Conservation (phyloP, 495 filamentous ascomycete genomes). For the Hapsidospora chrysogenum region DNA sequence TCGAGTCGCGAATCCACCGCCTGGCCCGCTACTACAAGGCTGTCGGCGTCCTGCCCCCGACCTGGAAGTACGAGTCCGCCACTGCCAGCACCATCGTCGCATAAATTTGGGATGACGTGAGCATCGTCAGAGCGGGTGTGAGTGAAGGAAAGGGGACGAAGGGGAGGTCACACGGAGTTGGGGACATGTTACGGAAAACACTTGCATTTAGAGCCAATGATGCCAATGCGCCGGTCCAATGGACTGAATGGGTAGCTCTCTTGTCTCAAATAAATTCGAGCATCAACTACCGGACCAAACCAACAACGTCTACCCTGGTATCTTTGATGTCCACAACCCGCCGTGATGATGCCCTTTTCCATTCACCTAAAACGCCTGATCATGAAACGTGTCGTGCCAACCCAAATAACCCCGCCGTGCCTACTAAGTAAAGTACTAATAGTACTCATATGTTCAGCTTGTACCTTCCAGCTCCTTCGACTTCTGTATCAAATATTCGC, state of each 20-base stretch:
- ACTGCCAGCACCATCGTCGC: slow-evolving; percentile 48
- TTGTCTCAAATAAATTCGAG: neutral
- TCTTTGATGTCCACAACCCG: slow-evolving; percentile 1
- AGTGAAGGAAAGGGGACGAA: slow-evolving; percentile 5
- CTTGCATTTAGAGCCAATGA: slow-evolving; percentile 7
- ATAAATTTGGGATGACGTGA: slow-evolving; percentile 22
- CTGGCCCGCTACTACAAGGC: slow-evolving; percentile 94
- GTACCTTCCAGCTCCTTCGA: slow-evolving; percentile 54
- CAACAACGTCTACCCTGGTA: slow-evolving; percentile 1
- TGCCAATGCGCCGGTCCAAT: slow-evolving; percentile 2
- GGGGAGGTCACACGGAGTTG: slow-evolving; percentile 10
- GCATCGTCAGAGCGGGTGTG: slow-evolving; percentile 2
- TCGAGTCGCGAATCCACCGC: slow-evolving; percentile 98
- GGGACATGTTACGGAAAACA: slow-evolving; percentile 17
- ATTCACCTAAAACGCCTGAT: slow-evolving; percentile 1
- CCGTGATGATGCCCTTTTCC: too few species aligned
- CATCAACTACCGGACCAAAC: neutral
- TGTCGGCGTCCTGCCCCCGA: slow-evolving; percentile 92
- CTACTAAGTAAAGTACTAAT: neutral
- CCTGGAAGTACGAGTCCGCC: slow-evolving; percentile 87
- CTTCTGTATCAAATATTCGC: slow-evolving; percentile 70
- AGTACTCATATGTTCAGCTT: neutral
- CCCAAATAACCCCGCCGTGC: neutral
- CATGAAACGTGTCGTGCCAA: neutral
- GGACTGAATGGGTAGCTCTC: slow-evolving; percentile 1